Evolutionary conservation across 257 asterid genomes (phyloP), one percentile per base, ranked within the genome.

Genomic region (Prunella vulgaris): DNA sequence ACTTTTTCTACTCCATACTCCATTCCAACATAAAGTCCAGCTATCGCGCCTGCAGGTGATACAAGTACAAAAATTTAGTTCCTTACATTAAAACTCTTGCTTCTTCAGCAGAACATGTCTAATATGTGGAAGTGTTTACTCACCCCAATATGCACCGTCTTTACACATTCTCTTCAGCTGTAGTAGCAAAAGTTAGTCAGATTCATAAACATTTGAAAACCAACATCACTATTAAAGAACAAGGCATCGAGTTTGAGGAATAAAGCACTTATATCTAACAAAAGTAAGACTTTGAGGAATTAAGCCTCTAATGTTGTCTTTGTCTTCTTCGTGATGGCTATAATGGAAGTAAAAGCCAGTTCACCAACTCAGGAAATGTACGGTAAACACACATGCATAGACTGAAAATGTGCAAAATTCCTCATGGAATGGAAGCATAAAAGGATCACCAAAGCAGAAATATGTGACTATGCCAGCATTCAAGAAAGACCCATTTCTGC

Each of bases 101-200:
- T 30, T 53, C 63, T 18, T 8, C 61, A 5, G 12, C 10, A 37
- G 22, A 42, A 30, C 12, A 21, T 5, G 38, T 60, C 61, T 14
- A 46, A 30, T 7, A 60, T 30, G 56, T 54, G 56, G 15, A 73
- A 58, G 66, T 20, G 46, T 14, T 5, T 46, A 73, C 96, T 79
- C 64, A 92, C 98, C 98, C 98, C 98, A 89, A 72, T 86, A 87
- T 74, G 93, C 98, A 63, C 93, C 96, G 79, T 92, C 97, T 74
- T 81, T 87, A 21, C 98, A 92, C 98, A 92, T 87, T 72, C 80
- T 90, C 86, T 85, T 92, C 71, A 92, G 80, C 98, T 92, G 94
- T 76, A 82, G 69, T 10, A 70, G n/a, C 24, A 66, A 20, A 28
- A 74, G 48, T 52, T 72, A 20, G 18, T 68, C 69, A 68, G 75